Evolutionary conservation across 2,329 filamentous ascomycete genomes (phyloP).

Genomic region (Curvularia spicifera): DNA sequence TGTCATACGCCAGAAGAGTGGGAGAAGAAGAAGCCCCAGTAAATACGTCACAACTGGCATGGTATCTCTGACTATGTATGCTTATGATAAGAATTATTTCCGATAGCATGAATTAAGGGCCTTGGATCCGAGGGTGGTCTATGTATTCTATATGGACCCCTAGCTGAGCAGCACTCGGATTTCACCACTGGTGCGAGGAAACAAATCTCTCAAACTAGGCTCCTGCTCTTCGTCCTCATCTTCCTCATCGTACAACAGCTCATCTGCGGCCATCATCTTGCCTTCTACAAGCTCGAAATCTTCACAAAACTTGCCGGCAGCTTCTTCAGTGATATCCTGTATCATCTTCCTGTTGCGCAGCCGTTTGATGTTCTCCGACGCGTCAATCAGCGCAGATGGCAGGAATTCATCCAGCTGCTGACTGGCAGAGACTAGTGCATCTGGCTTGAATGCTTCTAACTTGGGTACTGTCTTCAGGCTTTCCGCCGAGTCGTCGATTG

Average conservation of each 20-base stretch:
- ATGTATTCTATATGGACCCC: slow-evolving; percentile 9
- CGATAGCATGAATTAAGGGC: background rate
- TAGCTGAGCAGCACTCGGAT: slow-evolving; percentile 68
- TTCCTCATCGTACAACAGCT: slow-evolving; percentile 50
- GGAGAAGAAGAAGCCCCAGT: slow-evolving; percentile 66
- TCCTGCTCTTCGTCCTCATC: slow-evolving; percentile 49
- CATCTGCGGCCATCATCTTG: slow-evolving; percentile 65
- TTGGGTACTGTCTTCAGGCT: slow-evolving; percentile 63
- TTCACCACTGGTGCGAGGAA: slow-evolving; percentile 69
- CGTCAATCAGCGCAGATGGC: slow-evolving; percentile 91
- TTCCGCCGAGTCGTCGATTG: slow-evolving; percentile 51
- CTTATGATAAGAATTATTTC: background rate
- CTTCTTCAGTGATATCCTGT: slow-evolving; percentile 78
- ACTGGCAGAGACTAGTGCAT: slow-evolving; percentile 69
- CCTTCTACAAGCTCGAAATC: slow-evolving; percentile 78
- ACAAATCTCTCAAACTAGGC: slow-evolving; percentile 60
- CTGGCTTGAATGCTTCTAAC: slow-evolving; percentile 65
- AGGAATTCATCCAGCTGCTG: slow-evolving; percentile 88
- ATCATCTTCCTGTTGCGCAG: slow-evolving; percentile 75
- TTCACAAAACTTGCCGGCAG: slow-evolving; percentile 80
- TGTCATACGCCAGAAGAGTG: slow-evolving; percentile 92
- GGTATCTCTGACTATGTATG: background rate
- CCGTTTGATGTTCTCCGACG: slow-evolving; percentile 77
- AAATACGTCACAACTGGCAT: background rate
- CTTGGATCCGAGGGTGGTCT: background rate